Base-by-base conservation (phyloP, 192 early-diverging fungal species). In the Haplosporangium gracile region DNA sequence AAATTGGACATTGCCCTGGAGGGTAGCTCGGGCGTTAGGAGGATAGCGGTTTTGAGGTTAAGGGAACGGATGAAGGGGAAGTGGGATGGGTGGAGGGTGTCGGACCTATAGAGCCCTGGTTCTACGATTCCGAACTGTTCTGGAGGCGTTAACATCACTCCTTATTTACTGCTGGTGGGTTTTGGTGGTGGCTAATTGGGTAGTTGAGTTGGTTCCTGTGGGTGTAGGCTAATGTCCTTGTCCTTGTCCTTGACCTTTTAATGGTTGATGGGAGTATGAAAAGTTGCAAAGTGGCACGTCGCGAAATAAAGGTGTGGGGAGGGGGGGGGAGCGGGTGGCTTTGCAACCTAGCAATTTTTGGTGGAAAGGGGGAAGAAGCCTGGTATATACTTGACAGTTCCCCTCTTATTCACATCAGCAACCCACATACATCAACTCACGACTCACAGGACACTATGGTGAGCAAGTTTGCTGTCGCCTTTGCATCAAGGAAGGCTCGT, bases 121-220 rank as follows among this genome's bases (percentile, higher is more conserved):
- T 99, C 97, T 26, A 99, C 96, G 65, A 95, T 95, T 29, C 96
- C 97, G 89, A 97, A 98, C 10, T 95, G 93, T 74, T 98, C 97
- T 36, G 96, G 96, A 51, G 93, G 93, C 32, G 88, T 90, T 5
- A 93, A 60, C 77, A 93, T 85, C 7, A 8, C 40, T 20, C 15
- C 22, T 40, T 72, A 5, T 24, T 0, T 49, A 20, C 4, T n/a
- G 43, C 2, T 45, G 10, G 39, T 72, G 26, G 0, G 11, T 20
- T 29, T 20, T 29, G 42, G 42, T 72, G 2, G 15, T 36, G 36
- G 36, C 36, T 36, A 2, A 29, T 57, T 9, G 55, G 55, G 8
- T 57, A 20, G 16, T 6, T 57, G 55, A 9, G 5, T 26, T 32
- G n/a, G 60, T 65, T 65, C 26, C 26, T 65, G 60, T 11, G 26